Evolutionary conservation across 2,329 filamentous ascomycete genomes (phyloP), one percentile per base, ranked within the genome.

Genomic region (Chaetomium olivaceum): DNA sequence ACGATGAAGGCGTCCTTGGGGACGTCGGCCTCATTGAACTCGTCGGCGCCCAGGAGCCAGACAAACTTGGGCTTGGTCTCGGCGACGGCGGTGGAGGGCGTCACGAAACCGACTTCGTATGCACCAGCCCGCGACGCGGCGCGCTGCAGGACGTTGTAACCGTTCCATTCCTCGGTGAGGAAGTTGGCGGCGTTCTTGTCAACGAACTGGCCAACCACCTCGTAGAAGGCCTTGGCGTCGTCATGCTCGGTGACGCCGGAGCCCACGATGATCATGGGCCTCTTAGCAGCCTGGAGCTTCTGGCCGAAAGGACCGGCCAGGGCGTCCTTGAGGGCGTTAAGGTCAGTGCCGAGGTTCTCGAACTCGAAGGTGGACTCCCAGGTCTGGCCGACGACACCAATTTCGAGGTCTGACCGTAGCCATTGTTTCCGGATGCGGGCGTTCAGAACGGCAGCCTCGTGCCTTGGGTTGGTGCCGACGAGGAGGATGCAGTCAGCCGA

Each of bases 391-490:
- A 99, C 89, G 66, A 97, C 87, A 70, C 90, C 95, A 73, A 99
- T 88, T 78, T 98, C 91, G 27, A 99, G 87, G 73, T 98, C 93
- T 43, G 95, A 97, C 72, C 93, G 90, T 72, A 99, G 84, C 91
- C 94, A 99, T 79, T 97, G 93, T 84, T 99, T 99, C 75, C 95
- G 88, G 76, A 99, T 99, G 71, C 95, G 91, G 70, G 94, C 93
- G 76, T 99, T 99, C 54, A 99, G 86, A 57, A 95, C 92, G 64
- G 95, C 92, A 68, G 95, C 95, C 81, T 99, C 95, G 76, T 96
- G 92, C 72, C 95, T 89, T 50, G 95, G 91, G 83, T 99, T 99
- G 77, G 92, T 97, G 71, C 94, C 95, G 69, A 99, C 87, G 66
- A 99, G 88, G 62, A 99, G 89, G 67, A 99, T 92, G 73, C 86